Evolutionary conservation across 2,329 filamentous ascomycete genomes (phyloP).

Genomic region (Furcasterigmium sp.): DNA sequence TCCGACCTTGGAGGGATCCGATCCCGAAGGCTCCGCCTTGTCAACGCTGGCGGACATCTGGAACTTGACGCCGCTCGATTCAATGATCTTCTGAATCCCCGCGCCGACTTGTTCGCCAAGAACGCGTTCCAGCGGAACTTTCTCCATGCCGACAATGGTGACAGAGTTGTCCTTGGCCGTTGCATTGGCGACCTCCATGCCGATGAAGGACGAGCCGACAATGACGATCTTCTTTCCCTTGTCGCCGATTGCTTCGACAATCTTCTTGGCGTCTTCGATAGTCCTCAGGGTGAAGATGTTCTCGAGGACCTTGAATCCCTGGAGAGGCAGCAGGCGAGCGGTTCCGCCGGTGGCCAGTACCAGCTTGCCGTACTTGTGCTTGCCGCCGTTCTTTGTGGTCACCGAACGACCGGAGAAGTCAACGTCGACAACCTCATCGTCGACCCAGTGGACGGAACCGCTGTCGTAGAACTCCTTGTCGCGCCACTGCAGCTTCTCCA

Average conservation of each 20-base stretch:
- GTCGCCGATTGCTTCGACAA: slow-evolving; percentile 73
- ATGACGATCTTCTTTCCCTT: slow-evolving; percentile 89
- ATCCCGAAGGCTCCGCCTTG: slow-evolving; percentile 68
- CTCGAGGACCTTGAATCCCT: slow-evolving; percentile 77
- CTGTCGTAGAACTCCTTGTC: slow-evolving; percentile 71
- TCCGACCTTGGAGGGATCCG: slow-evolving; percentile 68
- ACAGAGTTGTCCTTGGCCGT: slow-evolving; percentile 76
- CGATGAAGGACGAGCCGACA: slow-evolving; percentile 92
- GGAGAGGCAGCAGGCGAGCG: slow-evolving; percentile 68
- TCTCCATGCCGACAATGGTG: slow-evolving; percentile 84
- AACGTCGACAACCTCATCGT: slow-evolving; percentile 64
- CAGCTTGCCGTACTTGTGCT: slow-evolving; percentile 78
- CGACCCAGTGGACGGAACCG: slow-evolving; percentile 50
- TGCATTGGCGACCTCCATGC: slow-evolving; percentile 93
- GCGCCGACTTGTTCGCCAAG: slow-evolving; percentile 77
- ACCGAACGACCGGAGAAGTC: slow-evolving; percentile 73
- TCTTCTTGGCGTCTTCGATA: slow-evolving; percentile 71
- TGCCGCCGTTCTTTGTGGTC: slow-evolving; percentile 66
- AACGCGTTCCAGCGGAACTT: slow-evolving; percentile 76
- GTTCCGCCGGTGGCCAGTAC: slow-evolving; percentile 85
- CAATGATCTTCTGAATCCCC: slow-evolving; percentile 72
- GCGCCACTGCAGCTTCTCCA: slow-evolving; percentile 72
- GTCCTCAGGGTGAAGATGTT: slow-evolving; percentile 85
- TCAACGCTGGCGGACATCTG: slow-evolving; percentile 76
- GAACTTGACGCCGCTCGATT: slow-evolving; percentile 87